Evolutionary conservation across 169 alveolate genomes (phyloP), one percentile per base, ranked within the genome.

Genomic region (Plasmodium relictum): DNA sequence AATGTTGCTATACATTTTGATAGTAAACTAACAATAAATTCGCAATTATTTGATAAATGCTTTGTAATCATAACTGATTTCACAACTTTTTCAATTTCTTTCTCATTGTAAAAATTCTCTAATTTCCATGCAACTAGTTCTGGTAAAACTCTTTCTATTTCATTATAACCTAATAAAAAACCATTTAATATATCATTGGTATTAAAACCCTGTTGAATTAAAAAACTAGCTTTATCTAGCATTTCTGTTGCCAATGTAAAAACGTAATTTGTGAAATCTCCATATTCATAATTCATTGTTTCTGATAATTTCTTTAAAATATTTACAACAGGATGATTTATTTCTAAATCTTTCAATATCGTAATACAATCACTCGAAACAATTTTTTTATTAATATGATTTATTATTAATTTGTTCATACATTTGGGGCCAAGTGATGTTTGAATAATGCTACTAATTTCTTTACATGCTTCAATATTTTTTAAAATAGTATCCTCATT

Each of bases 311-410:
- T 95, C 48, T 97, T 98, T 50, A 99, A 92, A 94, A 99, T 96
- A 93, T 98, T 98, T 16, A 99, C 99, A 39, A 99, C 99, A 39
- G 99, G 99, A 93, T 99, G 99, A 93, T 98, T 97, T 48, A 99
- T 99, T 76, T 99, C 99, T 48, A 98, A 91, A 88, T 98, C 99
- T 74, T 96, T 94, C 68, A 98, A 96, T 88, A 98, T 98, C 26
- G 99, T 98, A 73, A 98, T 97, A 16, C 99, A 97, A 92, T 98
- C 99, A 83, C 98, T 96, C 20, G 99, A 98, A 6, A 98, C 98
- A 85, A 98, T 97, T 73, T 97, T 97, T 92, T 98, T 98, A 71
- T 97, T 98, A n/a, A 98, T 94, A 92, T 98, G 99, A 91, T 98
- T 98, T n/a, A 98, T 98, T 58, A 98, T 98, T 96, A 98, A 95